phyloP scores from a whole-genome alignment of 306 rosid genomes.

The Cucumis sativus region Cucumber_9930_V3 NC_026656.2:2380501-2381000 shows the following conservation, averaged over 20 bases:
- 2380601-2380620: background rate
- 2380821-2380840: background rate
- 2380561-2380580: background rate
- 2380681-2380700: background rate
- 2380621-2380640: background rate
- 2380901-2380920: conserved; percentile 37
- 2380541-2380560: background rate
- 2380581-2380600: background rate
- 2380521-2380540: background rate
- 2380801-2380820: background rate
- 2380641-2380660: background rate
- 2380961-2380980: conserved; percentile 69
- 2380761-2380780: background rate
- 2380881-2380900: conserved; percentile 19
- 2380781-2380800: background rate
- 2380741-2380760: background rate
- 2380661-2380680: background rate
- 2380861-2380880: background rate
- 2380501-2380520: background rate
- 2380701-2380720: background rate
- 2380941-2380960: conserved; percentile 74
- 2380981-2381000: conserved; percentile 54
- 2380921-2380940: conserved; percentile 66
- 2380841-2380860: background rate
- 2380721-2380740: background rate